Evolutionary conservation across 2,329 filamentous ascomycete species (phyloP), one percentile per base, ranked within the genome.

Genomic region (Blastomyces gilchristii): DNA sequence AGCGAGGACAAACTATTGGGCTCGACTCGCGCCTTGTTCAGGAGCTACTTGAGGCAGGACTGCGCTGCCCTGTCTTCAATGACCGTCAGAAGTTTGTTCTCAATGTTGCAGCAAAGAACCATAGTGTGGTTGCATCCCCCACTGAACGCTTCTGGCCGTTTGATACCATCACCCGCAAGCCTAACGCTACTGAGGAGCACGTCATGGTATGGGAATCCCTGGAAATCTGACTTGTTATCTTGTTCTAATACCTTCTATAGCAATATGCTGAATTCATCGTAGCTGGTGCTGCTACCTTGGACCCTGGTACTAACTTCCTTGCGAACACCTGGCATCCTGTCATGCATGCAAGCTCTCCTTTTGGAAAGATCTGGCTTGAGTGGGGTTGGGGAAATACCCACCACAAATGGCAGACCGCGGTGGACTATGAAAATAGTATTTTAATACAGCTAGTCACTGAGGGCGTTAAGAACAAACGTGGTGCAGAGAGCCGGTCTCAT

Each of bases 21-120:
- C 71, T 80, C 53, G 73, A 76, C 61, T 65, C 70, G 47, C 73
- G 71, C 56, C 67, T 80, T 18, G 62, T 78, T 22, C 62, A 67
- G 18, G 76, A 79, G 58, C 69, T 80, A 16, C 68, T 79, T 34
- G 69, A 72, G 25, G 74, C 76, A 6, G 77, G 76, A 11, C 65
- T 79, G 5, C 72, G 71, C 9, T 79, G 77, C 58, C 75, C 77
- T 43, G 74, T 70, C 1, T 80, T 80, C 66, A 77, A 74, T 50
- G 76, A 78, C 31, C 75, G 76, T 47, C 76, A 78, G 71, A 78
- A 77, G 58, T 75, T 70, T 60, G 70, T 70, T 1, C 66, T 77
- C 2, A 69, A 70, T 47, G 61, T 68, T 22, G 70, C 71, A 58
- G 71, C 72, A 2, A 68, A 70, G 22, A 66, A 71, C 37, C 43